Evolutionary conservation across 305 asterid genomes (phyloP).

Genomic region (Fraxinus albicans): DNA sequence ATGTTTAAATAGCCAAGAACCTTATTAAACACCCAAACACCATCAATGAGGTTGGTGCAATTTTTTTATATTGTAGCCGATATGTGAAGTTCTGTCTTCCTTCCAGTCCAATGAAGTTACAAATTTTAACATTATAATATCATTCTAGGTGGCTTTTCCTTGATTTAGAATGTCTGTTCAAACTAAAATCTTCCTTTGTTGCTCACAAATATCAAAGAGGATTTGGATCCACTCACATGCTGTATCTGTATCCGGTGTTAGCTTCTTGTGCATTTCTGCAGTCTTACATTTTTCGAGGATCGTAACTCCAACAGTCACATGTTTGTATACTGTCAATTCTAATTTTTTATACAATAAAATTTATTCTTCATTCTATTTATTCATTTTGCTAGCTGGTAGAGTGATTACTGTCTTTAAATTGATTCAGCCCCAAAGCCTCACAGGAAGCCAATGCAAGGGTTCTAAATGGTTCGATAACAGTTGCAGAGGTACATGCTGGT

Average conservation of each 20-base stretch:
- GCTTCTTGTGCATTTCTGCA: neutral
- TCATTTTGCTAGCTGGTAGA: neutral
- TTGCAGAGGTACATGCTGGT: constrained; percentile 30
- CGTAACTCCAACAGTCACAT: neutral
- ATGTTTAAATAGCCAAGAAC: neutral
- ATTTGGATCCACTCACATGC: neutral
- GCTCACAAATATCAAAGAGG: neutral
- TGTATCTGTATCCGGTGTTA: neutral
- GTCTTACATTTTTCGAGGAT: neutral
- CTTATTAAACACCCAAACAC: neutral
- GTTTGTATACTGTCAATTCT: neutral
- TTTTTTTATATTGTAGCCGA: neutral
- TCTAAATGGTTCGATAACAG: constrained; percentile 25
- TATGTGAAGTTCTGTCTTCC: neutral
- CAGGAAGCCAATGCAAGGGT: constrained; percentile 37
- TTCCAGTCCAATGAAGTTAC: neutral
- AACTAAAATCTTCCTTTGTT: neutral
- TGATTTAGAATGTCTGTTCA: neutral
- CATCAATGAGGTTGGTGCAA: neutral
- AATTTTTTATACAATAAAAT: neutral
- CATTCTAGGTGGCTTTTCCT: neutral
- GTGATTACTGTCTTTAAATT: constrained; percentile 13
- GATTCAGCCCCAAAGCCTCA: constrained; percentile 73
- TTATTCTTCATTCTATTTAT: neutral
- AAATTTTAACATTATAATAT: neutral